These are phyloP conservation scores for Salvia sclarea DNA, from an alignment of 305 asterid genomes.

Conservation along the genomic window DNA sequence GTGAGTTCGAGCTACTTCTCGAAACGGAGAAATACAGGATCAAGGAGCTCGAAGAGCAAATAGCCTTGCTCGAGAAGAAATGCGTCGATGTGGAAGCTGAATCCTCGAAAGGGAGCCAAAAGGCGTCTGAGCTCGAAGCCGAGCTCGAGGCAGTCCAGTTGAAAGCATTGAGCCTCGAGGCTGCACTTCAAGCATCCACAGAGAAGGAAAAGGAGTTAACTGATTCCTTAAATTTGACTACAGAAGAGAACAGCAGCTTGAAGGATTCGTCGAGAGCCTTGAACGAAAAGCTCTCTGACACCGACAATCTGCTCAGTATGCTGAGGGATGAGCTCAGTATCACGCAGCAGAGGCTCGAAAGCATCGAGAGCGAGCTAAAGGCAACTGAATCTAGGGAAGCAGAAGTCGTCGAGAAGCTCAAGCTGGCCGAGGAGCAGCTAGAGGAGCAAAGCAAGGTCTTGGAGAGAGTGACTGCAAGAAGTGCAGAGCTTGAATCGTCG, in stretches of 20 bases:
- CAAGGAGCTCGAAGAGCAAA: conserved; percentile 84
- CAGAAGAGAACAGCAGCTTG: conserved; percentile 64
- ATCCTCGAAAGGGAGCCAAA: conserved; percentile 44
- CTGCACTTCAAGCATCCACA: conserved; percentile 52
- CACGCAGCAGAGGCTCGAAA: conserved; percentile 62
- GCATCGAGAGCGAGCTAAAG: conserved; percentile 62
- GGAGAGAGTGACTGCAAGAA: conserved; percentile 60
- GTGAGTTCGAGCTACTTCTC: conserved; percentile 75
- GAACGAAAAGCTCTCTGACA: conserved; percentile 66
- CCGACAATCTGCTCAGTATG: conserved; percentile 63
- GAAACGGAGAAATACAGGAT: conserved; percentile 72
- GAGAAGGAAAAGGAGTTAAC: conserved; percentile 66
- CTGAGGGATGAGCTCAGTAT: conserved; percentile 54
- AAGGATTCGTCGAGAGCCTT: conserved; percentile 52
- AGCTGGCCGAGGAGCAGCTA: conserved; percentile 71
- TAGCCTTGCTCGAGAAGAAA: conserved; percentile 56
- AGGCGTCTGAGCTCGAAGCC: conserved; percentile 62
- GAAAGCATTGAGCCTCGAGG: conserved; percentile 70
- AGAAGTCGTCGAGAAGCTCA: conserved; percentile 63
- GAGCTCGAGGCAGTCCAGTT: conserved; percentile 60
- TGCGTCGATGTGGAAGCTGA: conserved; percentile 54
- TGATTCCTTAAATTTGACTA: conserved; percentile 42
- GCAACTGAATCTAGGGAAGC: conserved; percentile 58
- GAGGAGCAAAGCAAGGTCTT: conserved; percentile 55
- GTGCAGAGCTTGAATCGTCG: conserved; percentile 61